A percentile compares a stretch with the other conserved stretches of the same genome.
These are phyloP conservation scores for Pythium grandisporangium DNA, from an alignment of 352 stramenopile genomes.

Conservation along the genomic window DNA sequence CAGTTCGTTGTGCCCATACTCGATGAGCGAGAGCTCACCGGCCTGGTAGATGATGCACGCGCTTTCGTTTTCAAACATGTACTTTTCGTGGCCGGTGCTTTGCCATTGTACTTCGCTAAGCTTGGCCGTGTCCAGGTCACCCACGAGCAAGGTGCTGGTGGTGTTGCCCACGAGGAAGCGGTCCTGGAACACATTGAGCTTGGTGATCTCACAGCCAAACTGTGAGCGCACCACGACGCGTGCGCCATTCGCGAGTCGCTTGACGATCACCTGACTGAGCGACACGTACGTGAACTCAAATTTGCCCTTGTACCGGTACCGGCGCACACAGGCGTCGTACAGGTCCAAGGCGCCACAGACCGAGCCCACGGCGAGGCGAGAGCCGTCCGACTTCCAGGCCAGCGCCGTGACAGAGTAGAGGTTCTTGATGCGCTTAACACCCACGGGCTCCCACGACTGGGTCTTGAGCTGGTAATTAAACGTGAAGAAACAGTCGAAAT, in stretches of 20 bases:
- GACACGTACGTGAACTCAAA: constrained; percentile 96
- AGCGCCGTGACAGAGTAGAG: constrained; percentile 91
- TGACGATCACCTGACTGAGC: constrained; percentile 91
- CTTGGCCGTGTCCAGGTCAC: constrained; percentile 87
- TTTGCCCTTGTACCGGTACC: constrained; percentile 90
- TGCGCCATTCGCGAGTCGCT: constrained; percentile 76
- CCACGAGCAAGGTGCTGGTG: constrained; percentile 87
- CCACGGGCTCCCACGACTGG: constrained; percentile 76
- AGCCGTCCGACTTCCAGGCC: constrained; percentile 89
- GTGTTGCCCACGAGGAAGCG: constrained; percentile 89
- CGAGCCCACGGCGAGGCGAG: constrained; percentile 82
- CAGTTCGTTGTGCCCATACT: constrained; percentile 92
- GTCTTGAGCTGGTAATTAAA: constrained; percentile 83
- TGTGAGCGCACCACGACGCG: constrained; percentile 83
- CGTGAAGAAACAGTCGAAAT: constrained; percentile 91
- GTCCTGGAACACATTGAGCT: constrained; percentile 94
- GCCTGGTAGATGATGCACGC: constrained; percentile 89
- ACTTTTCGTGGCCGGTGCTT: constrained; percentile 86
- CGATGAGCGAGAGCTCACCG: constrained; percentile 89
- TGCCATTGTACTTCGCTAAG: constrained; percentile 91
- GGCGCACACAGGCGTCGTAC: constrained; percentile 89
- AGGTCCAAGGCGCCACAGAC: constrained; percentile 89
- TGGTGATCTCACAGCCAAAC: constrained; percentile 91
- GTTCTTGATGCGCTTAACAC: constrained; percentile 85
- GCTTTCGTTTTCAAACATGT: constrained; percentile 91